Evolutionary conservation across 305 asterid genomes (phyloP).

Genomic region (Striga hermonthica): DNA sequence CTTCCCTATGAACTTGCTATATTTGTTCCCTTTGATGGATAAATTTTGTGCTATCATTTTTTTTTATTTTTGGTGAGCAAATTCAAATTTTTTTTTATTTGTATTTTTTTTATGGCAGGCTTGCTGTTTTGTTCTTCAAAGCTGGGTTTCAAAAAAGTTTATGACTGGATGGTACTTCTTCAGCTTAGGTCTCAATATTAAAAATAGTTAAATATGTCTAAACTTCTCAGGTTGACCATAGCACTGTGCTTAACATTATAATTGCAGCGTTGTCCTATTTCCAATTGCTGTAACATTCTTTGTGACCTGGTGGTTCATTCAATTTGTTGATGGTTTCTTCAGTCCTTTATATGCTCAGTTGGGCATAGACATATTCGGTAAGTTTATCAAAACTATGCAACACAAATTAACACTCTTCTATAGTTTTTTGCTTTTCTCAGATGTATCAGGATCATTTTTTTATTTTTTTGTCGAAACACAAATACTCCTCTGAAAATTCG

Average conservation of each 20-base stretch:
- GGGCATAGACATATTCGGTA: constrained; percentile 85
- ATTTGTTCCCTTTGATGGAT: constrained; percentile 16
- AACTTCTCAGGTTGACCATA: constrained; percentile 25
- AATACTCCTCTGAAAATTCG: too few species aligned
- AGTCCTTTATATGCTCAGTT: constrained; percentile 81
- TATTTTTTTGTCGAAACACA: too few species aligned
- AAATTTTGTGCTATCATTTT: constrained; percentile 8
- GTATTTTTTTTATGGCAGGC: constrained; percentile 50
- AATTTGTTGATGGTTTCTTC: constrained; percentile 95
- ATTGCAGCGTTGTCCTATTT: constrained; percentile 88
- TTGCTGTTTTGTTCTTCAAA: constrained; percentile 84
- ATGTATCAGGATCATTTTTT: background rate
- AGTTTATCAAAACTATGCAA: constrained; percentile 26
- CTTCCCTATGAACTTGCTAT: constrained; percentile 1
- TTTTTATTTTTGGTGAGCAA: too few species aligned
- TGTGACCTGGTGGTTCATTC: constrained; percentile 92
- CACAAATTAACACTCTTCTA: background rate
- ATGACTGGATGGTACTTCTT: constrained; percentile 90
- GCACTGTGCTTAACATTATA: constrained; percentile 27
- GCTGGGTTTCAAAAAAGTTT: constrained; percentile 91
- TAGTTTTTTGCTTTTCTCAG: background rate
- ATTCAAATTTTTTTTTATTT: too few species aligned
- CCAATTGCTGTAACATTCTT: constrained; percentile 88
- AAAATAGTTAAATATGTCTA: constrained; percentile 10
- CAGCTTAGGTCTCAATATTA: constrained; percentile 21